Evolutionary conservation across 2,329 filamentous ascomycete genomes (phyloP).

Genomic region (Clarireedia homoeocarpa): DNA sequence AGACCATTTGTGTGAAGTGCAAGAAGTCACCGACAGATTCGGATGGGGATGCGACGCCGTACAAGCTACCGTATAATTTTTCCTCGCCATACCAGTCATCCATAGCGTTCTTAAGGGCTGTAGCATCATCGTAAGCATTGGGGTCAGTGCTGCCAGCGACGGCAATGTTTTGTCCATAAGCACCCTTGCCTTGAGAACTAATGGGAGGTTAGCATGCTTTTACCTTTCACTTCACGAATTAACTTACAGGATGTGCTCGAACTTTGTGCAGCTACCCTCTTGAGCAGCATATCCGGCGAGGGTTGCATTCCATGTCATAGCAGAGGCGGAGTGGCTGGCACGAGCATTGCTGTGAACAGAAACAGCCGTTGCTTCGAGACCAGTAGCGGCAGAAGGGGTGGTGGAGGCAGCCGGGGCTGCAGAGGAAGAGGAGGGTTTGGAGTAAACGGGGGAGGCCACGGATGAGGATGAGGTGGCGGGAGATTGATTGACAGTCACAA

Average conservation of each 20-base stretch:
- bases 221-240: too few species aligned
- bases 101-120: constrained; percentile 56
- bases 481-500: background rate
- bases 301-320: constrained; percentile 56
- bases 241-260: constrained; percentile 68
- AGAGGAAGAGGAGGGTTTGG: background rate
- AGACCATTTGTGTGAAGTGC: constrained; percentile 70
- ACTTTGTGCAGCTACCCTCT: constrained; percentile 61
- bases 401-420: background rate
- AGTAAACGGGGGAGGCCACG: background rate
- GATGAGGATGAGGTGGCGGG: background rate
- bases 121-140: constrained; percentile 40
- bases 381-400: constrained; percentile 9
- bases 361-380: constrained; percentile 15
- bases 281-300: constrained; percentile 56
- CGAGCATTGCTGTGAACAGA: constrained; percentile 74
- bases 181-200: constrained; percentile 48
- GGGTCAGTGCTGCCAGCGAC: constrained; percentile 35
- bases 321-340: constrained; percentile 64
- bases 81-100: constrained; percentile 86
- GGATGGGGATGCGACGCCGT: constrained; percentile 51
- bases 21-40: constrained; percentile 25
- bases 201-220: background rate
- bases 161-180: constrained; percentile 90
- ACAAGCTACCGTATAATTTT: constrained; percentile 46